phyloP scores from a whole-genome alignment of 2,329 filamentous ascomycete genomes.

The Sporothrix inflata region DNA sequence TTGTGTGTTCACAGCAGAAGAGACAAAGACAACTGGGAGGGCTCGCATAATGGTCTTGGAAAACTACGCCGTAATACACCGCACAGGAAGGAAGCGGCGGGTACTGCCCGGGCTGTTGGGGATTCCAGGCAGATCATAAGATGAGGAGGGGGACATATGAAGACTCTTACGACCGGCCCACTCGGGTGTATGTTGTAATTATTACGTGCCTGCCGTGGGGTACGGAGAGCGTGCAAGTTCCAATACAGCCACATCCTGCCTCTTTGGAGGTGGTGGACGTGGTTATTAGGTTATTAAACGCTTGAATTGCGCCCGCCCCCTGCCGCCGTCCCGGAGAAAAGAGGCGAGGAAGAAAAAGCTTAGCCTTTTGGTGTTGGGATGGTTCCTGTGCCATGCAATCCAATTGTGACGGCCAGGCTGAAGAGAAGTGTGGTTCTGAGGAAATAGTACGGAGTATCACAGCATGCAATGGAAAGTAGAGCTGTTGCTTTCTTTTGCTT shows the following conservation, averaged over 20 bases:
- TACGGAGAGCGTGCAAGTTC: neutral
- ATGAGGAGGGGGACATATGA: neutral
- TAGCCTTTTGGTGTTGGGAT: neutral
- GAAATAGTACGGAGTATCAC: too few relatives aligned
- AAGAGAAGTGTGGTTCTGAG: too few relatives aligned
- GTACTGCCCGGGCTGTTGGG: neutral
- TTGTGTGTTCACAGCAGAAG: neutral
- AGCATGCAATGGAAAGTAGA: too few relatives aligned
- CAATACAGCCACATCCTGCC: neutral
- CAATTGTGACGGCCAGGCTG: neutral
- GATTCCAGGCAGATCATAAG: neutral
- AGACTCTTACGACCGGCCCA: neutral
- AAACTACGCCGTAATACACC: neutral
- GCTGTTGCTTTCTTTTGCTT: too few relatives aligned
- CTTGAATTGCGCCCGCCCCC: neutral
- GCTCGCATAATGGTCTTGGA: neutral
- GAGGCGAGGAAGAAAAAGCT: neutral
- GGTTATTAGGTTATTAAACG: neutral
- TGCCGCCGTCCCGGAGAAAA: neutral
- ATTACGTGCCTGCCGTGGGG: neutral
- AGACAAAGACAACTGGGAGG: neutral
- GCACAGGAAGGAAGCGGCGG: neutral
- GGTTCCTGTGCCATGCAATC: neutral
- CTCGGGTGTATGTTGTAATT: neutral
- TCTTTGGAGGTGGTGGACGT: neutral